Percentiles rank a stretch among this genome's conserved stretches.
phyloP scores from a whole-genome alignment of 148 eudicot species.

The Cornus controversa region DNA sequence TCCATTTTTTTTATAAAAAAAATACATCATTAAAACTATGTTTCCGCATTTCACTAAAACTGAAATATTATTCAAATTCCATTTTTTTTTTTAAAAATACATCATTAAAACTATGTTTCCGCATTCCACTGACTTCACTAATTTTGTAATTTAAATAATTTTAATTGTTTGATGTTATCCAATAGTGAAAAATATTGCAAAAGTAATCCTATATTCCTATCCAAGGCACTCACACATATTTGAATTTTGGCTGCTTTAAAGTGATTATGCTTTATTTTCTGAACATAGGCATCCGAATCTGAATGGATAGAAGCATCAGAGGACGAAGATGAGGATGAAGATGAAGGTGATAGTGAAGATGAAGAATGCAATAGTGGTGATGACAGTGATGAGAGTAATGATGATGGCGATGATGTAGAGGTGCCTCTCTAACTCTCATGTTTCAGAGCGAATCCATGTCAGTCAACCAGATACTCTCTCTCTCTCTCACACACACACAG shows the following conservation, averaged over 20 bases:
- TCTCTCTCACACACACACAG: background rate
- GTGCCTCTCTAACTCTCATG: conserved; percentile 18
- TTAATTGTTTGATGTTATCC: background rate
- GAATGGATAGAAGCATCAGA: conserved; percentile 97
- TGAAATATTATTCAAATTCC: background rate
- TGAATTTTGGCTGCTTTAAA: background rate
- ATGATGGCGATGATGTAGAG: conserved; percentile 56
- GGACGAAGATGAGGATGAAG: conserved; percentile 53
- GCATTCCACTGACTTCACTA: background rate
- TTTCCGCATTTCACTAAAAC: too few relatives aligned
- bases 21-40: background rate
- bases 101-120: background rate
- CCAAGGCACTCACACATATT: background rate
- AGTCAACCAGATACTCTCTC: background rate
- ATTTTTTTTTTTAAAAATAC: background rate
- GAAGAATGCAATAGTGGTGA: conserved; percentile 38
- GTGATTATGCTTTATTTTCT: background rate
- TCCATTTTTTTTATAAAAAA: background rate
- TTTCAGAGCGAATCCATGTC: background rate
- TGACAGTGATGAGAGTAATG: conserved; percentile 52
- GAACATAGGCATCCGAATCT: conserved; percentile 81
- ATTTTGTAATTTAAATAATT: background rate
- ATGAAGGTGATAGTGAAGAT: conserved; percentile 42
- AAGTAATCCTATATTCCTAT: background rate
- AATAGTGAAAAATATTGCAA: background rate